phyloP scores from a whole-genome alignment of 208 protist genomes.

The Strigomonas culicis region DNA sequence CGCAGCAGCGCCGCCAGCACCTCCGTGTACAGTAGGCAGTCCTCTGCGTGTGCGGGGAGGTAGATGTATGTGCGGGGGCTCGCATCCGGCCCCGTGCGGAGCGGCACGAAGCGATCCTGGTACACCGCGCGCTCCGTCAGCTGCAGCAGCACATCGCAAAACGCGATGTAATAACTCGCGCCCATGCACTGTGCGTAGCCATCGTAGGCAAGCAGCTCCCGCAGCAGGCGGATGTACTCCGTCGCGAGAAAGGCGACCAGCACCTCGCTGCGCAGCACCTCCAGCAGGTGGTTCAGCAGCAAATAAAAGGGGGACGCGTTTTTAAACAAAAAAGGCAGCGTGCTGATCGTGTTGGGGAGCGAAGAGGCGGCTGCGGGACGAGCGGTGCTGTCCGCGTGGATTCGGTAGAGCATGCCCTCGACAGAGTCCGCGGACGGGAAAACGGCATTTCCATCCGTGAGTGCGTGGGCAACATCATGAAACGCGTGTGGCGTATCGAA shows the following conservation, averaged over 20 bases:
- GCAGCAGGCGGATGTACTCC: slow-evolving; percentile 57
- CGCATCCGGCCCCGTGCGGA: no score
- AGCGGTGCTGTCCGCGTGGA: no score
- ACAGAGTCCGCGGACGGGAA: no score
- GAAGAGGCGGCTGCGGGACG: no score
- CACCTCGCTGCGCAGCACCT: slow-evolving; percentile 63
- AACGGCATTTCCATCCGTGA: no score
- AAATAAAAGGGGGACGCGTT: slow-evolving; percentile 46
- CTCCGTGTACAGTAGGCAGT: slow-evolving; percentile 19
- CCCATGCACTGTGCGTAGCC: slow-evolving; percentile 54
- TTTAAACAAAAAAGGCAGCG: slow-evolving; percentile 71
- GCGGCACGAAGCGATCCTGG: no score
- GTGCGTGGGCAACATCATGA: no score
- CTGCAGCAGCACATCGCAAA: slow-evolving; percentile 31
- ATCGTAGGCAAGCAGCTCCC: slow-evolving; percentile 36
- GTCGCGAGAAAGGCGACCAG: slow-evolving; percentile 42
- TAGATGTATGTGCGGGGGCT: not conserved
- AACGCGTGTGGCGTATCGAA: no score
- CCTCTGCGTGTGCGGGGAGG: slow-evolving; percentile 17
- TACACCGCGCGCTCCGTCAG: slow-evolving; percentile 30
- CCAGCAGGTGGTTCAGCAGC: slow-evolving; percentile 51
- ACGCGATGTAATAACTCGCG: slow-evolving; percentile 24
- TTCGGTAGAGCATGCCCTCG: no score
- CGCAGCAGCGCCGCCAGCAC: slow-evolving; percentile 21
- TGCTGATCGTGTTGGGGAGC: not conserved